A percentile compares a stretch with the other conserved stretches of the same genome.
These are phyloP conservation scores for Lepidium campestre DNA, from an alignment of 441 rosid species.

Conservation along the genomic window DNA sequence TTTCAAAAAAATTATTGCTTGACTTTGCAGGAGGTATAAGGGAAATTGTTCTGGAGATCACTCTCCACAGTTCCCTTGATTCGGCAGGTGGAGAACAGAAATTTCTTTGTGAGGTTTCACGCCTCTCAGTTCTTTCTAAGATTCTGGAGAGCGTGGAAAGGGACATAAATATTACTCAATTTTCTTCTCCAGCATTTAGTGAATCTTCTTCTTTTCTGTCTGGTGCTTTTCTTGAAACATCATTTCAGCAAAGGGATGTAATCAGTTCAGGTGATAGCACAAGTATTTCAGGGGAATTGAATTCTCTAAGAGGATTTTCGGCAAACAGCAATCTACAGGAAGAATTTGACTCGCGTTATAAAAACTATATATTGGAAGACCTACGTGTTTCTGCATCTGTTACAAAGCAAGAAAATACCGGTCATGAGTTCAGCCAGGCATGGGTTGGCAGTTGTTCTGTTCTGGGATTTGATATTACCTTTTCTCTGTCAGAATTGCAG, in stretches of 20 bases:
- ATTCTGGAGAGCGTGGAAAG: constrained; percentile 39
- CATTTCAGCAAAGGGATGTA: constrained; percentile 33
- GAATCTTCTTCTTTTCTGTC: constrained; percentile 36
- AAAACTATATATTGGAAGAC: constrained; percentile 59
- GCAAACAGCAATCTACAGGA: constrained; percentile 23
- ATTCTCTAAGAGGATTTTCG: constrained; percentile 20
- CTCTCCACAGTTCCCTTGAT: constrained; percentile 49
- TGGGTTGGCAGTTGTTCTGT: constrained; percentile 74
- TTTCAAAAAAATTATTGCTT: background rate
- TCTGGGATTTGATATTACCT: constrained; percentile 64
- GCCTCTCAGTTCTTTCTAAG: constrained; percentile 63
- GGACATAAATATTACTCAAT: constrained; percentile 50
- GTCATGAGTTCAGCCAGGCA: constrained; percentile 34
- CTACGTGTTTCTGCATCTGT: constrained; percentile 47
- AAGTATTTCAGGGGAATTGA: constrained; percentile 33
- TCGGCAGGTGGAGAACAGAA: constrained; percentile 37
- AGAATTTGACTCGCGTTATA: constrained; percentile 34
- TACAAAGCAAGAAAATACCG: constrained; percentile 40
- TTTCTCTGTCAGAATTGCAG: constrained; percentile 73
- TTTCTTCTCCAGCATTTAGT: constrained; percentile 44
- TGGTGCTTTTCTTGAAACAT: constrained; percentile 33
- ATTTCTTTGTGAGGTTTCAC: constrained; percentile 55
- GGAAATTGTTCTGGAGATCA: constrained; percentile 61
- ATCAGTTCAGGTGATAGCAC: constrained; percentile 35
- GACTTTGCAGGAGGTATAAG: constrained; percentile 54